Evolutionary conservation across 139 green algal genomes (phyloP), one percentile per base, ranked within the genome.

Genomic region (Coccomyxa sp.): DNA sequence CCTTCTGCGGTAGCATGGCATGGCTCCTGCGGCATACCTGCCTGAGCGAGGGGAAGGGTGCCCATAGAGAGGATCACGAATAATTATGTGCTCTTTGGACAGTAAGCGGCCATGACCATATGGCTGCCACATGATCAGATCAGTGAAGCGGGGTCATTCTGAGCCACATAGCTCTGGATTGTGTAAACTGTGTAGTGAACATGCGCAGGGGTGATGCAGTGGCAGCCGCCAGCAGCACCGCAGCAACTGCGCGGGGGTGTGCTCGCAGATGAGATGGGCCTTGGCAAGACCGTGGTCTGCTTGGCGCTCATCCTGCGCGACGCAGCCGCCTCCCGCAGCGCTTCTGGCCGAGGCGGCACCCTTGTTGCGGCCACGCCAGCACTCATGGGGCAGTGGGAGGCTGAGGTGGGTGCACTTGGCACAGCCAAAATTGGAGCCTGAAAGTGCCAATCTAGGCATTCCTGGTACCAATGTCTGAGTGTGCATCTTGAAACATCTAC

Each of bases 271-370:
- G 77, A 85, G 74, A 88, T 90, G 88, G 88, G 86, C 5, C 73
- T 90, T 33, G 78, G 78, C 71, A 92, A 91, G 80, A 91, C 86
- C 4, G 86, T 90, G 36, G 85, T 90, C 82, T 74, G 87, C 34
- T 55, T 85, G 22, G 75, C 79, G 27, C 82, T 90, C 40, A 74
- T 88, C 75, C 81, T 89, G 38, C 64, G 64, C 29, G 64, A 10
- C 2, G 64, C 64, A 71, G 64, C 64, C 1, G 64, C 24, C 6
- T 3, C 24, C 29, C 2, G n/a, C 24, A 71, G 64, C 2, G 29
- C 64, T 31, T 22, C 29, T 29, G 35, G 64, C 24, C 27, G 35
- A 29, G 70, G 34, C 31, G 34, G n/a, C n/a, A 78, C 70, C 31
- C 54, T 79, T 16, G 29, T 81, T 14, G 75, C 68, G 31, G 44